Conservation (phyloP, 108 stramenopile genomes). For the Craspedostauros australis region DNA sequence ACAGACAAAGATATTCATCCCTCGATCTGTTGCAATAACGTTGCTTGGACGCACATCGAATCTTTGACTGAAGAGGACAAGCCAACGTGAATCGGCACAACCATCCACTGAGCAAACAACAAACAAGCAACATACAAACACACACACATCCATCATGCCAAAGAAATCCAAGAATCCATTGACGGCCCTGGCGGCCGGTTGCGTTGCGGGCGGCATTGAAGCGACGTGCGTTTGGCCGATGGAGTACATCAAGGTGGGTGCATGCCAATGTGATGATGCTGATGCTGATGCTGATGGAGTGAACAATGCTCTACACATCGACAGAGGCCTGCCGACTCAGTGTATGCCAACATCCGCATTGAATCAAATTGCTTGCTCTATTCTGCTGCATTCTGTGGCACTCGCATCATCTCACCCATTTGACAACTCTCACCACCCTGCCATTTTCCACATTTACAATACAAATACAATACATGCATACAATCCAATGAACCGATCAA, state of each 20-base stretch:
- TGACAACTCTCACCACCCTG: neutral
- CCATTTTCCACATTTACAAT: neutral
- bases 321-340: too few species aligned
- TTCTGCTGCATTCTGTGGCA: too few species aligned
- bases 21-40: too few species aligned
- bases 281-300: too few species aligned
- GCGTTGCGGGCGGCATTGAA: conserved; percentile 77
- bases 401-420: neutral
- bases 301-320: too few species aligned
- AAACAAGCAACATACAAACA: conserved; percentile 3
- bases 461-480: neutral
- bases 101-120: neutral
- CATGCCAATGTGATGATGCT: too few species aligned
- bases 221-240: conserved; percentile 93
- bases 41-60: neutral
- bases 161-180: conserved; percentile 70
- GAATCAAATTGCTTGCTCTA: too few species aligned
- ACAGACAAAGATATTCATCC: too few species aligned
- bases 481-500: too few species aligned
- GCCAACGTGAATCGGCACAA: neutral
- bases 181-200: conserved; percentile 76
- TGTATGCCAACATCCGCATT: too few species aligned
- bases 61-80: neutral
- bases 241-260: conserved; percentile 82
- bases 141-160: neutral